These are phyloP conservation scores for Leptomonas seymouri DNA, from an alignment of 208 protist genomes.

Conservation along the genomic window DNA sequence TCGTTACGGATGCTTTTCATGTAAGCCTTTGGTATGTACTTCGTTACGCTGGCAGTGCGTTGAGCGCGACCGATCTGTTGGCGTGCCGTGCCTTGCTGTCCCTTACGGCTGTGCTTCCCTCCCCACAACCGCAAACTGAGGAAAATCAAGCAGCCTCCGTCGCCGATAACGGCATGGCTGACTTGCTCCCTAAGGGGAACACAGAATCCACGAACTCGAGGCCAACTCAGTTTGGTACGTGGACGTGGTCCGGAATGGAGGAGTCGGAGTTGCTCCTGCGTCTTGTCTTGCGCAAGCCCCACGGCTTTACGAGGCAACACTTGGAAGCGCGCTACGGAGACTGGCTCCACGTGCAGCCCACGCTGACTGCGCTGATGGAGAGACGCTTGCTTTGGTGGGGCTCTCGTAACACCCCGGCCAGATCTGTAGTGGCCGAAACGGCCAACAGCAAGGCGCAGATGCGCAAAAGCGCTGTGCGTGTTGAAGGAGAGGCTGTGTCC, in stretches of 20 bases:
- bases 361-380: conserved; percentile 32
- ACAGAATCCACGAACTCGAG: background rate
- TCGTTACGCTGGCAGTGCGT: conserved; percentile 34
- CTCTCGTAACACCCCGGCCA: background rate
- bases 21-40: conserved; percentile 56
- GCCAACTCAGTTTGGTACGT: background rate
- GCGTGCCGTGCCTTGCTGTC: conserved; percentile 31
- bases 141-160: background rate
- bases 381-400: conserved; percentile 29
- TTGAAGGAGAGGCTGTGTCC: background rate
- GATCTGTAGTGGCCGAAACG: background rate
- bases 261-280: conserved; percentile 67
- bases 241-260: conserved; percentile 29
- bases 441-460: background rate
- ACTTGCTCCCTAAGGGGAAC: background rate
- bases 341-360: conserved; percentile 48
- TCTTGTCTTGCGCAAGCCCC: conserved; percentile 46
- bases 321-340: conserved; percentile 62
- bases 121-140: background rate
- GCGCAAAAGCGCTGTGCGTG: background rate
- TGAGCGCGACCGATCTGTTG: conserved; percentile 40
- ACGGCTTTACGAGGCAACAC: conserved; percentile 39
- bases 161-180: background rate
- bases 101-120: conserved; percentile 1
- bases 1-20: conserved; percentile 59